Evolutionary conservation across 352 stramenopile genomes (phyloP).

Genomic region (Phytophthora vignae): DNA sequence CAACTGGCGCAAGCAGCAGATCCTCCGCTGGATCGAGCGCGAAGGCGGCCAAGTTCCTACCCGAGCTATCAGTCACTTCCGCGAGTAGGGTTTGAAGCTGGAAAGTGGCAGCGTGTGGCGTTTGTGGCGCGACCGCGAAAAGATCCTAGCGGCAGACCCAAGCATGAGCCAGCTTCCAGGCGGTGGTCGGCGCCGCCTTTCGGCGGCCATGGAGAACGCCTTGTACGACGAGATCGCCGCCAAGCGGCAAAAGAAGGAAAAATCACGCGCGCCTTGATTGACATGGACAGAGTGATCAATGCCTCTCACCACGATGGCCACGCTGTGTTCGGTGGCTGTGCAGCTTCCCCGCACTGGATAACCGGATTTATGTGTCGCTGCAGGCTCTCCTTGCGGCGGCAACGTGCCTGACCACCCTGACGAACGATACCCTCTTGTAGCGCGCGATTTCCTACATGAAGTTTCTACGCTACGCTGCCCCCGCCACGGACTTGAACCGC

Average conservation of each 20-base stretch:
- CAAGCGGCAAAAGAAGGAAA: constrained; percentile 15
- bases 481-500: constrained; percentile 16
- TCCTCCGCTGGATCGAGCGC: constrained; percentile 24
- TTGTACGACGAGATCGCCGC: constrained; percentile 16
- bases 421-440: constrained; percentile 16
- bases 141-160: constrained; percentile 7
- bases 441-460: constrained; percentile 18
- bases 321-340: constrained; percentile 7
- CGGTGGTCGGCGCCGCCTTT: constrained; percentile 2
- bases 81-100: constrained; percentile 20
- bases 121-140: constrained; percentile 30
- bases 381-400: constrained; percentile 17
- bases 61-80: constrained; percentile 15
- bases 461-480: constrained; percentile 9
- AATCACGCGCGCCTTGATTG: constrained; percentile 25
- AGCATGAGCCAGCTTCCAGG: not conserved
- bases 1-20: not conserved
- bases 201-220: constrained; percentile 3
- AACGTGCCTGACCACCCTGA: constrained; percentile 34
- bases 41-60: constrained; percentile 6
- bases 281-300: constrained; percentile 11
- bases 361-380: constrained; percentile 23
- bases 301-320: not conserved
- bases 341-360: constrained; percentile 36
- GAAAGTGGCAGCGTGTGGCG: constrained; percentile 5